These are phyloP conservation scores for Nidularia pulvinata DNA, from an alignment of 768 basidiomycete species.

Conservation along the genomic window DNA sequence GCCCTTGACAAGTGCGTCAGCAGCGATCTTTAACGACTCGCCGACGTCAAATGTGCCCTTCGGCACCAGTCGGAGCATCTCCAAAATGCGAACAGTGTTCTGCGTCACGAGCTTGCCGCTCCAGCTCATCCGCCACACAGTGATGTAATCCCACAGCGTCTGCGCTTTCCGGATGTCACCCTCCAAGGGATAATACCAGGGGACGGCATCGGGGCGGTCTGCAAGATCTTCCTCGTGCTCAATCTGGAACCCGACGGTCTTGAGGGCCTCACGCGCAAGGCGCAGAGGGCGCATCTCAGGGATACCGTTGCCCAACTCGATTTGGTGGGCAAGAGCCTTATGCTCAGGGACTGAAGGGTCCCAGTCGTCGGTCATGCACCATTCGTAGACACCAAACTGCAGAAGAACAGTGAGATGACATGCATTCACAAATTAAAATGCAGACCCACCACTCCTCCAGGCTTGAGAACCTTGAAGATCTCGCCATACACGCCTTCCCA, in stretches of 20 bases:
- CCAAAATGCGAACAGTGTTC: constrained; percentile 73
- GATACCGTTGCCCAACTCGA: constrained; percentile 96
- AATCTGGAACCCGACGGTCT: constrained; percentile 83
- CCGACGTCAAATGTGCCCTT: constrained; percentile 93
- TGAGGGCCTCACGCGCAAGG: constrained; percentile 73
- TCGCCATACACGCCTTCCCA: constrained; percentile 97
- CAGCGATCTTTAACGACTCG: constrained; percentile 87
- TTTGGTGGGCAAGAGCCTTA: constrained; percentile 87
- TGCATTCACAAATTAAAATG: not conserved
- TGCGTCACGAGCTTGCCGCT: constrained; percentile 86
- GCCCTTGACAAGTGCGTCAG: constrained; percentile 74
- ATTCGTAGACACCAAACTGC: constrained; percentile 98
- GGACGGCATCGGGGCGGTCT: constrained; percentile 70
- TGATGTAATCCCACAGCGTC: constrained; percentile 89
- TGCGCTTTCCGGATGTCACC: constrained; percentile 93
- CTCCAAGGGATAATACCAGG: constrained; percentile 98
- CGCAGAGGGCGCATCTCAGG: constrained; percentile 91
- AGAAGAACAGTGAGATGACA: constrained; percentile 3
- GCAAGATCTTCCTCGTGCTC: constrained; percentile 95
- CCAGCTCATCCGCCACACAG: constrained; percentile 89
- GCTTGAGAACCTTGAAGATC: constrained; percentile 93
- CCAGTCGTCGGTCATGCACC: constrained; percentile 98
- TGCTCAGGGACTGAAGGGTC: constrained; percentile 84
- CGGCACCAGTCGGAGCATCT: constrained; percentile 78
- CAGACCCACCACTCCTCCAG: constrained; percentile 84